phyloP scores from a whole-genome alignment of 805 yeast genomes.

The Yamadazyma kitorensis region DNA sequence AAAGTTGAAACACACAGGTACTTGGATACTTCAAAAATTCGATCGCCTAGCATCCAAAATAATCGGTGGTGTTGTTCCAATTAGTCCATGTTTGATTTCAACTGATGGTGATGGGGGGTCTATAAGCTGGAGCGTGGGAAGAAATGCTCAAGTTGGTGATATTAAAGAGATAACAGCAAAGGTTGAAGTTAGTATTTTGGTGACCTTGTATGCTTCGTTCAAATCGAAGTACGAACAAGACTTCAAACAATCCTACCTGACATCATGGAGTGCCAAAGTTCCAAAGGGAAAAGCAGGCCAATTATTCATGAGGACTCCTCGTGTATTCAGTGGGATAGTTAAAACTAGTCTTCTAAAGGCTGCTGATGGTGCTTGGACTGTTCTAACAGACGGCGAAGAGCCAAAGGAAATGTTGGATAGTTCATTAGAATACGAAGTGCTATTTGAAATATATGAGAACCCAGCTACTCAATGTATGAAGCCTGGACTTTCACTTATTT shows the following conservation, averaged over 20 bases:
- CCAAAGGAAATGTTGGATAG: constrained; percentile 5
- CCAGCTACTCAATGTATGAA: not conserved
- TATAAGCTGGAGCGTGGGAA: constrained; percentile 9
- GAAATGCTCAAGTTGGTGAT: constrained; percentile 6
- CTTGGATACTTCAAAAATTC: constrained; percentile 10
- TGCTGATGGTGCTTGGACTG: constrained; percentile 2
- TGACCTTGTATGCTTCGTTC: constrained; percentile 1
- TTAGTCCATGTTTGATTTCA: constrained; percentile 15
- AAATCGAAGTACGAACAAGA: not conserved
- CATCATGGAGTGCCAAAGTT: constrained; percentile 7
- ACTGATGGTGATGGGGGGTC: constrained; percentile 16
- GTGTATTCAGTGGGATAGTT: constrained; percentile 4
- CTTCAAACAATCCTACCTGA: constrained; percentile 2
- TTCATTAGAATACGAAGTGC: constrained; percentile 2
- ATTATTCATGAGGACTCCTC: constrained; percentile 10
- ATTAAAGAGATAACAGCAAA: constrained; percentile 3
- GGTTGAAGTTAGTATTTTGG: constrained; percentile 1
- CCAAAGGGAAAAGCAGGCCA: constrained; percentile 12
- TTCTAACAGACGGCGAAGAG: constrained; percentile 1
- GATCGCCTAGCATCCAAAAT: constrained; percentile 1
- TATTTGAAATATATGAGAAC: too few relatives aligned
- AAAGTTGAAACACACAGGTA: too few relatives aligned
- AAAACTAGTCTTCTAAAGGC: not conserved
- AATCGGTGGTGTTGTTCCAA: constrained; percentile 12
- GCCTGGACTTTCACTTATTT: not conserved